These are phyloP conservation scores for Zymoseptoria ardabiliae DNA, from an alignment of 2,329 filamentous ascomycete species.

Conservation along the genomic window DNA sequence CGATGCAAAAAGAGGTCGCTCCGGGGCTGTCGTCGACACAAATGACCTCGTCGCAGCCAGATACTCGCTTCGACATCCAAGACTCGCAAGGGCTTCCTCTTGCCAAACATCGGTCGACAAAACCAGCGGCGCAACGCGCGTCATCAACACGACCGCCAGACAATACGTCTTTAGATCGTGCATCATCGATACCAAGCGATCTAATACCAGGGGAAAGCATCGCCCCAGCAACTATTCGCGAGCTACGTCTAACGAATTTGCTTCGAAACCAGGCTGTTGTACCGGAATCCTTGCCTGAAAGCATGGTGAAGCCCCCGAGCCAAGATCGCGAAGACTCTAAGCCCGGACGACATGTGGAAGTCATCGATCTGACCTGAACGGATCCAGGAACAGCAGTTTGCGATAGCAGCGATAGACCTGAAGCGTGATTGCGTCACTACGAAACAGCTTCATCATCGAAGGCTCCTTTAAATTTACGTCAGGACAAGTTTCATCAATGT, in stretches of 20 bases:
- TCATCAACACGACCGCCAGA: background rate
- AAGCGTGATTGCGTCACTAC: background rate
- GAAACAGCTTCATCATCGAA: background rate
- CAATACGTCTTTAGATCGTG: background rate
- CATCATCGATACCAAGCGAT: background rate
- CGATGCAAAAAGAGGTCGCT: background rate
- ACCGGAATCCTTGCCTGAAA: background rate
- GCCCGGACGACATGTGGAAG: background rate
- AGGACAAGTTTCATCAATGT: constrained; percentile 1
- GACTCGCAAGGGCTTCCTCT: background rate
- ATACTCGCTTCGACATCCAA: constrained; percentile 4
- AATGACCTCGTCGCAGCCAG: background rate
- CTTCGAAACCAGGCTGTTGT: background rate
- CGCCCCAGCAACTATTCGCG: background rate
- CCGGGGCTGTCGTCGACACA: background rate
- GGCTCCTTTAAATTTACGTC: background rate
- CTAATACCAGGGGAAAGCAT: constrained; percentile 9
- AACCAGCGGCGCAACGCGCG: background rate
- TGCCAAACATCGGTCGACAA: background rate
- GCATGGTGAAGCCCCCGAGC: background rate
- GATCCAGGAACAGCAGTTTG: background rate
- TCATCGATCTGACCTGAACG: constrained; percentile 15
- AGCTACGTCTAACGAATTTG: background rate
- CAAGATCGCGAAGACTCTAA: background rate
- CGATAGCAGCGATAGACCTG: background rate